These are phyloP conservation scores for Schrenkiella parvula DNA, from an alignment of 345 rosid genomes.

Conservation along the genomic window DNA sequence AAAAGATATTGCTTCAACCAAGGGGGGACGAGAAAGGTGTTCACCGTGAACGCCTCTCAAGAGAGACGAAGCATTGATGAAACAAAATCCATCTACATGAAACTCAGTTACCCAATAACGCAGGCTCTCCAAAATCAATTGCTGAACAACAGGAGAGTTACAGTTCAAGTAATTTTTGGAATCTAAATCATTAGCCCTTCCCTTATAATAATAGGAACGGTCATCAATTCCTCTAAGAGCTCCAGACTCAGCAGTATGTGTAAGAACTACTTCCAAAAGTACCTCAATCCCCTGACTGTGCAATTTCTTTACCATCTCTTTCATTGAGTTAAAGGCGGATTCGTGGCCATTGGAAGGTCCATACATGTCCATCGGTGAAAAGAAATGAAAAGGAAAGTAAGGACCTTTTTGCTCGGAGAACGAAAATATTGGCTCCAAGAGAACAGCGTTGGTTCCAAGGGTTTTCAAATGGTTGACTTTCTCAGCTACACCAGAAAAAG, in stretches of 20 bases:
- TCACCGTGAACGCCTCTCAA: constrained; percentile 71
- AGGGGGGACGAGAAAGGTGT: constrained; percentile 69
- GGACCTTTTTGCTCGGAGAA: constrained; percentile 68
- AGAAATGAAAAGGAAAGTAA: constrained; percentile 79
- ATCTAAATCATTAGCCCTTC: constrained; percentile 34
- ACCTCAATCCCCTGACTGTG: constrained; percentile 80
- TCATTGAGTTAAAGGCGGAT: constrained; percentile 62
- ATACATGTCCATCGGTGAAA: constrained; percentile 52
- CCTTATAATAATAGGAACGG: constrained; percentile 48
- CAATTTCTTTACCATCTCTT: constrained; percentile 82
- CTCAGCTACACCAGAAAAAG: constrained; percentile 70
- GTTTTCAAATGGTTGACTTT: constrained; percentile 61
- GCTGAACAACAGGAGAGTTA: constrained; percentile 68
- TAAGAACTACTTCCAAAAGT: constrained; percentile 78
- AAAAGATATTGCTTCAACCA: constrained; percentile 84
- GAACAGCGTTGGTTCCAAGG: constrained; percentile 81
- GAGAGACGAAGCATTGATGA: constrained; percentile 69
- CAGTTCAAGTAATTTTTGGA: constrained; percentile 58
- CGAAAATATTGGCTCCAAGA: constrained; percentile 77
- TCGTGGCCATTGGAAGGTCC: constrained; percentile 52
- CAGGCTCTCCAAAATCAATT: constrained; percentile 71
- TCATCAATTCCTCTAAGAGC: constrained; percentile 76
- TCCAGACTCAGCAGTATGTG: constrained; percentile 62
- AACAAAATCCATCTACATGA: constrained; percentile 87
- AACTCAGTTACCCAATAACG: constrained; percentile 80